These are phyloP conservation scores for Peronospora destructor DNA, from an alignment of 352 stramenopile genomes.

Conservation along the genomic window DNA sequence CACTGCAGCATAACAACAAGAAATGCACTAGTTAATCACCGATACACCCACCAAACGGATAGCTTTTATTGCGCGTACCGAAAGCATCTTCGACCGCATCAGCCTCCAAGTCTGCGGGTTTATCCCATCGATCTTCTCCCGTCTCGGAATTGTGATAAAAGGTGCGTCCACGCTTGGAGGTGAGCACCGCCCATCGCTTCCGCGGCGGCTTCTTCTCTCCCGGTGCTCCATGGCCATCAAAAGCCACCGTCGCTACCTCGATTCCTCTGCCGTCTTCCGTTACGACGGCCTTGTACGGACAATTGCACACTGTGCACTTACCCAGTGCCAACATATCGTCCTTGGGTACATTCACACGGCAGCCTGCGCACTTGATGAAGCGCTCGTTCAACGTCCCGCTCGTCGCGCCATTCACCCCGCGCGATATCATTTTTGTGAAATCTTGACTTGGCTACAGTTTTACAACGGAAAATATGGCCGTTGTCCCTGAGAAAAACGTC, in stretches of 20 bases:
- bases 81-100: conserved; percentile 53
- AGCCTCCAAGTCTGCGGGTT: conserved; percentile 55
- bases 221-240: conserved; percentile 9
- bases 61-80: conserved; percentile 23
- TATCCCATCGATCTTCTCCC: conserved; percentile 72
- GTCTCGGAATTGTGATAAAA: conserved; percentile 84
- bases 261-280: conserved; percentile 21
- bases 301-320: conserved; percentile 52
- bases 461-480: neutral
- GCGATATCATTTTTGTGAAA: conserved; percentile 23
- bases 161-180: conserved; percentile 50
- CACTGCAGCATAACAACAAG: conserved; percentile 30
- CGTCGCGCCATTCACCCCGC: conserved; percentile 48
- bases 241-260: conserved; percentile 38
- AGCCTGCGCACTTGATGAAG: conserved; percentile 74
- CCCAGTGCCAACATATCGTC: conserved; percentile 61
- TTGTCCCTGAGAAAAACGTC: conserved; percentile 3
- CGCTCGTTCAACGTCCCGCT: conserved; percentile 59
- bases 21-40: neutral
- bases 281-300: conserved; percentile 32
- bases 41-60: neutral
- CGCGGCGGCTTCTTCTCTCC: conserved; percentile 22
- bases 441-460: conserved; percentile 1
- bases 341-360: conserved; percentile 74
- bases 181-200: conserved; percentile 63